Base-by-base conservation (phyloP, 257 asterid species). In the Solanum infundibuliforme region DNA sequence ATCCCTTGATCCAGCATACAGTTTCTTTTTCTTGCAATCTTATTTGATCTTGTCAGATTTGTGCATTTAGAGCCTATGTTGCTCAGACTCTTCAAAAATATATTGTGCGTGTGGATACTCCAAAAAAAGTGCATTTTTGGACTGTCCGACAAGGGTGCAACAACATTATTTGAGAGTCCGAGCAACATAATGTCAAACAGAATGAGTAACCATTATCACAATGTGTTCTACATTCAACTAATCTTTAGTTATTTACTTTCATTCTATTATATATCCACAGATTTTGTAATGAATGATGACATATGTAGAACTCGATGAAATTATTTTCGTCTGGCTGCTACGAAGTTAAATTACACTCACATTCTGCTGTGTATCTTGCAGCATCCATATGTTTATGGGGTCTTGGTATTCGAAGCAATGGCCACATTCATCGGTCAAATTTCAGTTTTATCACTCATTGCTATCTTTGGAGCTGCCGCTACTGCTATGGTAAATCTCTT, bases 401-500 rank as follows among this genome's bases (percentile, higher is more conserved):
- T 95, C 87, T 88, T 95, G 16, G 90, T 95, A 34, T 94, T 95
- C 68, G 98, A 95, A 91, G 97, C 98, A 85, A 94, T 95, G 98
- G 98, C 98, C 65, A 95, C 98, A 25, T 95, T 93, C 86, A 83
- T 95, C 0, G 98, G 98, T 83, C 98, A 95, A 92, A 94, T 94
- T 90, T 94, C 98, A 38, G 98, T 95, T 88, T 75, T 95, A 83
- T 95, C 98, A 25, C 98, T 95, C 90, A 94, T 95, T 81, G 98
- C 98, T 12, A 87, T 94, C 35, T 95, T 95, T 74, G 98, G 98
- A 76, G 98, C 98, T 29, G 98, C 98, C 87, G 90, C 98, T 79
- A 95, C 98, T 65, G 98, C 98, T 60, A 95, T 96, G 98, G 98
- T 95, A 92, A 87, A 75, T 43, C 38, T 65, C 31, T 3, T 23